Conservation (phyloP, 306 rosid genomes). For the Dalbergia oliveri region DNA sequence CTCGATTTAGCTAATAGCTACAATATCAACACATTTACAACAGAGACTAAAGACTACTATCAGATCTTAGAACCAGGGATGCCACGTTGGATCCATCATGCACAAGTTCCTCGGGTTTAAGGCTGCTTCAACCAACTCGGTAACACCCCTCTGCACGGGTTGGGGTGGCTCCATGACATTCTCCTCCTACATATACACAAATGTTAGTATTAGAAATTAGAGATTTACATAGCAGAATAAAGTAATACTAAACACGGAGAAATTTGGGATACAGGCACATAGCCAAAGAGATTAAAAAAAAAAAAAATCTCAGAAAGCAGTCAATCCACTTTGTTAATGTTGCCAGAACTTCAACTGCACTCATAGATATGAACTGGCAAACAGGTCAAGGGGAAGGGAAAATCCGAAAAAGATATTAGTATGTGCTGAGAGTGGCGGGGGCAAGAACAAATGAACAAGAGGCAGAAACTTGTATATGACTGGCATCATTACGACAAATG, state of each 20-base stretch:
- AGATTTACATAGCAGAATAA: slow-evolving; percentile 4
- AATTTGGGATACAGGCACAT: background rate
- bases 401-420: background rate
- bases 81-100: slow-evolving; percentile 99
- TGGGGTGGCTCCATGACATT: slow-evolving; percentile 90
- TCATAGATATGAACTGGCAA: slow-evolving; percentile 2
- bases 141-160: slow-evolving; percentile 91
- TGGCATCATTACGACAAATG: background rate
- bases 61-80: slow-evolving; percentile 85
- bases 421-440: background rate
- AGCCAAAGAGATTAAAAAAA: background rate
- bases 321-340: background rate
- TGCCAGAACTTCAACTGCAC: background rate
- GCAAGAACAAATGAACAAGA: background rate
- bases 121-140: slow-evolving; percentile 97
- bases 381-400: slow-evolving; percentile 1
- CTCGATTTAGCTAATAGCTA: slow-evolving; percentile 4
- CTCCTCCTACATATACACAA: slow-evolving; percentile 71
- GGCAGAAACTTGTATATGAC: slow-evolving; percentile 1
- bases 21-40: slow-evolving; percentile 44
- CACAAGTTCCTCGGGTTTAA: slow-evolving; percentile 91
- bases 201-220: slow-evolving; percentile 15
- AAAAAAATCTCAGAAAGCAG: background rate
- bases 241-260: background rate
- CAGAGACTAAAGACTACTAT: slow-evolving; percentile 12